A percentile compares a stretch with the other conserved stretches of the same genome.
phyloP scores from a whole-genome alignment of 2,329 filamentous ascomycete species.

The Gnomoniopsis sp. region DNA sequence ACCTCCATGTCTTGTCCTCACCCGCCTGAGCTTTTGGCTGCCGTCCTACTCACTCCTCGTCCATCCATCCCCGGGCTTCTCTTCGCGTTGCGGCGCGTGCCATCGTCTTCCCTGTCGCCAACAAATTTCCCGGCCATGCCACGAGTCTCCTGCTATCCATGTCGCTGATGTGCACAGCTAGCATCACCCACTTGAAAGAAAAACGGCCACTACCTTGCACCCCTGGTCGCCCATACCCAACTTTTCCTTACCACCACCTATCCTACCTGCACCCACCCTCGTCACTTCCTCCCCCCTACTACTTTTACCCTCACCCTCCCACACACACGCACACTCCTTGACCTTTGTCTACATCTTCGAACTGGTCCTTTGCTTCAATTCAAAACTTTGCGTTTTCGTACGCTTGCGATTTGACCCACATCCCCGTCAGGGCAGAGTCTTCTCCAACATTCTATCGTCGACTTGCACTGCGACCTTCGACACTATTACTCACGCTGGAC shows the following conservation, averaged over 20 bases:
- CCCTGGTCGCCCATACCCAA: constrained; percentile 7
- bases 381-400: not conserved
- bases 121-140: constrained; percentile 18
- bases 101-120: constrained; percentile 15
- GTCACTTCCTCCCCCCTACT: constrained; percentile 1
- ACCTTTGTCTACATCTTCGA: not conserved
- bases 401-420: not conserved
- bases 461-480: not conserved
- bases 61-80: not conserved
- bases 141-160: not conserved
- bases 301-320: constrained; percentile 3
- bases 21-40: not conserved
- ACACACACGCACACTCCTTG: constrained; percentile 5
- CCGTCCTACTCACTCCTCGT: not conserved
- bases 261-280: not conserved
- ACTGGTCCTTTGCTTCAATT: constrained; percentile 10
- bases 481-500: constrained; percentile 16
- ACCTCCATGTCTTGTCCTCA: not conserved
- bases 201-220: constrained; percentile 7
- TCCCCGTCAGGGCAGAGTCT: constrained; percentile 7
- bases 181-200: constrained; percentile 18
- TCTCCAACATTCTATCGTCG: not conserved
- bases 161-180: not conserved
- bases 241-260: constrained; percentile 14
- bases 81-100: not conserved